Base-by-base conservation (phyloP, 352 stramenopile genomes). In the Phytophthora hybrid region DNA sequence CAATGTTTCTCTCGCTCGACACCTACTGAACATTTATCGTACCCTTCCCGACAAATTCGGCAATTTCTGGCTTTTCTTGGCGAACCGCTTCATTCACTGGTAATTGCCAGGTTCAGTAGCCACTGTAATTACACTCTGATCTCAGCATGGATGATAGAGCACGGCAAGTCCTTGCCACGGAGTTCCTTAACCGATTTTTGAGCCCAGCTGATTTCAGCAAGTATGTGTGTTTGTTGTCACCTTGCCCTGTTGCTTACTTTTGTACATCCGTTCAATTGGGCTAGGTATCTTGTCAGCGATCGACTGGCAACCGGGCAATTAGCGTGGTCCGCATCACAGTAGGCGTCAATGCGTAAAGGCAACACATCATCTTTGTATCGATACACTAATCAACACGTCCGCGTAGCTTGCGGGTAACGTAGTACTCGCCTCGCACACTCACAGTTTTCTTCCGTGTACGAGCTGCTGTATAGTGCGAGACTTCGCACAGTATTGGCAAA, bases 221-320 rank as follows among this genome's bases (percentile, higher is more conserved):
- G 13, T 39, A 39, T 39, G 54, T 11, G 57, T 63, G 10, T 52
- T 13, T 10, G 19, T 61, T 2, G 62, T 69, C 37, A 69, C 62
- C 11, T 55, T 62, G 9, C 11, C 14, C 39, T 69, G 37, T 7
- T 62, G 37, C 37, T 69, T 62, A n/a, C 52, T 69, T 16, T 56
- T 54, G 10, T 56, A 69, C 26, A 63, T 2, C 39, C 26, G 29
- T 69, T 69, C 26, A 63, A 37, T 7, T 7, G 52, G 9, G 63
- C 3, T 23, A 63, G 5, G 44, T 69, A 63, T 2, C 26, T 52
- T 5, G 52, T 58, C 13, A 58, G 19, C 8, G 63, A 69, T 5
- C 63, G 63, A 29, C 63, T 69, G 2, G 41, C 63, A 57, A 57
- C 63, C 11, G 39, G 26, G 39, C 23, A 57, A 26, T 57, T 63